A percentile compares a stretch with the other conserved stretches of the same genome.
phyloP scores from a whole-genome alignment of 805 yeast species.

The Scheffersomyces ergatensis region DNA sequence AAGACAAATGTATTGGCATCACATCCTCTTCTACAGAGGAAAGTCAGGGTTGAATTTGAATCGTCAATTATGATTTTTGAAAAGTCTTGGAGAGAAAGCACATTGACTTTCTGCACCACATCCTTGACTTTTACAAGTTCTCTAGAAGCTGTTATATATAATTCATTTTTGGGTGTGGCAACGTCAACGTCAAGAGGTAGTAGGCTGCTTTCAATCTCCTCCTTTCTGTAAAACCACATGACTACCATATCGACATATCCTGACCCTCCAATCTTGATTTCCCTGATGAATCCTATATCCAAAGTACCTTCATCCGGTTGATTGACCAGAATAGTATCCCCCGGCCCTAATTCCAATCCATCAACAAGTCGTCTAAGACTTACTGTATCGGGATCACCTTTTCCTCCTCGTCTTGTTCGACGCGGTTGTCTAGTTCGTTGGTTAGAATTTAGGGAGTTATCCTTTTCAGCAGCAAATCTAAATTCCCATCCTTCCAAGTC shows the following conservation, averaged over 20 bases:
- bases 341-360: slow-evolving; percentile 47
- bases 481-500: slow-evolving; percentile 34
- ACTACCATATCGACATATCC: slow-evolving; percentile 48
- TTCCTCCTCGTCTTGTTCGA: slow-evolving; percentile 19
- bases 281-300: slow-evolving; percentile 49
- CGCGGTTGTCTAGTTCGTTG: slow-evolving; percentile 6
- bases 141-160: slow-evolving; percentile 53
- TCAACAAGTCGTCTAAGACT: slow-evolving; percentile 39
- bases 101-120: slow-evolving; percentile 43
- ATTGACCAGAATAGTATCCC: slow-evolving; percentile 48
- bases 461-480: slow-evolving; percentile 13
- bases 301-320: slow-evolving; percentile 27
- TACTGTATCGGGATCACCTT: not conserved
- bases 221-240: slow-evolving; percentile 42
- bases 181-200: not conserved
- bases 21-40: slow-evolving; percentile 42
- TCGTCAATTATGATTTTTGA: slow-evolving; percentile 29
- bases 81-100: slow-evolving; percentile 38
- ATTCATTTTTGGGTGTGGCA: slow-evolving; percentile 32
- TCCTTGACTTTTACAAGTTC: slow-evolving; percentile 43
- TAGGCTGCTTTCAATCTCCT: slow-evolving; percentile 30
- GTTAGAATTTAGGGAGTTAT: slow-evolving; percentile 2
- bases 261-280: slow-evolving; percentile 49
- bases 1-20: slow-evolving; percentile 32
- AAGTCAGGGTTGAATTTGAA: slow-evolving; percentile 27